These are phyloP conservation scores for Candida dendrica DNA, from an alignment of 805 yeast genomes.

Conservation along the genomic window DNA sequence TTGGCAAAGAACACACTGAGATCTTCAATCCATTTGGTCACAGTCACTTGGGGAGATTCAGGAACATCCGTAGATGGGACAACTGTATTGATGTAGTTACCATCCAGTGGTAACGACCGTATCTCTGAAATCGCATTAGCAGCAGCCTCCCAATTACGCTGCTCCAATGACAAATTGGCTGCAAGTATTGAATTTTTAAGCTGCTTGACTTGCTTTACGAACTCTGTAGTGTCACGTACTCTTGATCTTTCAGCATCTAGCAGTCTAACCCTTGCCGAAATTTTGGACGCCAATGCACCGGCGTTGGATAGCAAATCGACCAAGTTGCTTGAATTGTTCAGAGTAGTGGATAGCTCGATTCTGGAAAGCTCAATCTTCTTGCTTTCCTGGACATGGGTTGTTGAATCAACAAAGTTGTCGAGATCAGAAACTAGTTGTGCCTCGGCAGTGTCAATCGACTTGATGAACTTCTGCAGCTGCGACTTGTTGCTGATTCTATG, in stretches of 20 bases:
- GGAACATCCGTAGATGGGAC: conserved; percentile 87
- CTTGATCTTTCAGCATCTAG: conserved; percentile 65
- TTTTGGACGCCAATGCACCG: conserved; percentile 53
- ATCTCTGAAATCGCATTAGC: conserved; percentile 58
- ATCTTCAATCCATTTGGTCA: conserved; percentile 51
- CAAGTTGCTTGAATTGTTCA: conserved; percentile 49
- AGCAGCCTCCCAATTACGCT: conserved; percentile 68
- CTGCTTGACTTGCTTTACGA: conserved; percentile 58
- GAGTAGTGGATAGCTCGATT: conserved; percentile 56
- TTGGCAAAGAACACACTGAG: conserved; percentile 49
- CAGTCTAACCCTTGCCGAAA: conserved; percentile 62
- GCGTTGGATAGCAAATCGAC: conserved; percentile 50
- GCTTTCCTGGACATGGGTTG: conserved; percentile 19
- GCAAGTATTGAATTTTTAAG: conserved; percentile 59
- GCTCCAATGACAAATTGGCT: conserved; percentile 61
- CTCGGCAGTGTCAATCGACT: conserved; percentile 18
- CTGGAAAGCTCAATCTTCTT: conserved; percentile 50
- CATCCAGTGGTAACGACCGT: conserved; percentile 49
- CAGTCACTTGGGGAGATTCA: conserved; percentile 56
- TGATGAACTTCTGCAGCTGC: conserved; percentile 19
- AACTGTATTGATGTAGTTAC: conserved; percentile 68
- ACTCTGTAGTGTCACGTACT: conserved; percentile 53
- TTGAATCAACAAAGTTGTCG: conserved; percentile 17
- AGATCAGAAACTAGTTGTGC: conserved; percentile 15
- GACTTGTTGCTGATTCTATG: conserved; percentile 14